phyloP scores from a whole-genome alignment of 768 basidiomycete species.

The Hypholoma sublateritium region DNA sequence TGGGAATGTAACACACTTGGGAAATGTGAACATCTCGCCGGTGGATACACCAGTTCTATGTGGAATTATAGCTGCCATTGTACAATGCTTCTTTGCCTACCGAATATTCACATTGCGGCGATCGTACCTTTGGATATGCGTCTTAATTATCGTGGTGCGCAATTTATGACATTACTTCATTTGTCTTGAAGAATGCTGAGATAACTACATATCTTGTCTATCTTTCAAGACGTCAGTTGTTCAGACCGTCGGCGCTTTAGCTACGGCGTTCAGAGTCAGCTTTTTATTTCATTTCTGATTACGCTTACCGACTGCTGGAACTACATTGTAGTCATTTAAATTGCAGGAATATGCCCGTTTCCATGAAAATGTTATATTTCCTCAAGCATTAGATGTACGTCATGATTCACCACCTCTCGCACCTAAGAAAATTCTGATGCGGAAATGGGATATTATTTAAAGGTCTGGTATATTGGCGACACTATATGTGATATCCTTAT shows the following conservation, averaged over 20 bases:
- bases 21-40: slow-evolving; percentile 17
- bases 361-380: slow-evolving; percentile 5
- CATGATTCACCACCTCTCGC: background rate
- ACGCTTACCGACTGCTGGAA: background rate
- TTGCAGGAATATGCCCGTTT: slow-evolving; percentile 8
- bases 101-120: slow-evolving; percentile 14
- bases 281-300: background rate
- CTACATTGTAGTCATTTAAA: slow-evolving; percentile 1
- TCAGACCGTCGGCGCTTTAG: slow-evolving; percentile 9
- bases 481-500: slow-evolving; percentile 12
- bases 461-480: slow-evolving; percentile 12
- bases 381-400: slow-evolving; percentile 8
- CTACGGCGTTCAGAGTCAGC: slow-evolving; percentile 1
- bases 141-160: slow-evolving; percentile 7
- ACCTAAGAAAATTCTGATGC: background rate
- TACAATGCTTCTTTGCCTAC: slow-evolving; percentile 21
- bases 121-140: slow-evolving; percentile 7
- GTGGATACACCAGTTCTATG: slow-evolving; percentile 18
- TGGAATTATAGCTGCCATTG: slow-evolving; percentile 17
- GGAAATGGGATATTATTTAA: background rate
- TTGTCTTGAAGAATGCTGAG: background rate
- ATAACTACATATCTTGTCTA: background rate
- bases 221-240: slow-evolving; percentile 5
- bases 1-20: slow-evolving; percentile 14
- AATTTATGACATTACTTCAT: background rate